A percentile compares a stretch with the other conserved stretches of the same genome.
These are phyloP conservation scores for Bassia scoparia DNA, from an alignment of 148 eudicot genomes.

Conservation along the genomic window DNA sequence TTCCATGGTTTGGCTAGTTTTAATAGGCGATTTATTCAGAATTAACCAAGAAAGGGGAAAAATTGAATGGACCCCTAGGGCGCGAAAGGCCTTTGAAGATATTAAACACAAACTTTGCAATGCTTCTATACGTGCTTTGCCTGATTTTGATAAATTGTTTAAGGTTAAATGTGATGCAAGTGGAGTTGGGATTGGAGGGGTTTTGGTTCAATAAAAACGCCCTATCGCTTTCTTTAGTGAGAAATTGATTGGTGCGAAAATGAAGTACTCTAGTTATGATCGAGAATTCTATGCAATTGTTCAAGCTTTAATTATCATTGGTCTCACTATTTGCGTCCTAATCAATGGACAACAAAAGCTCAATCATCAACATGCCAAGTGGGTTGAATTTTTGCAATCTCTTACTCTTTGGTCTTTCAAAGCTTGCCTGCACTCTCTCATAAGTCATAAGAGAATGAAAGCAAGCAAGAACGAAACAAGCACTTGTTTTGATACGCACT, in stretches of 20 bases:
- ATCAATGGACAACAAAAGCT: not conserved
- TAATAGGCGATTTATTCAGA: too few species aligned
- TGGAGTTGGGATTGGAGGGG: not conserved
- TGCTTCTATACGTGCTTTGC: not conserved
- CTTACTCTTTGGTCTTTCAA: too few species aligned
- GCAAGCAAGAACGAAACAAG: not conserved
- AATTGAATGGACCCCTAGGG: too few species aligned
- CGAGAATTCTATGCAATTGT: not conserved
- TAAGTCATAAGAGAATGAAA: too few species aligned
- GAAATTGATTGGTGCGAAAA: not conserved
- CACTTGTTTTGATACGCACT: not conserved
- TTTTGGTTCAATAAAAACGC: not conserved
- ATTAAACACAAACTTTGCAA: too few species aligned
- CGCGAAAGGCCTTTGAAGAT: too few species aligned
- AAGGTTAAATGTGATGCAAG: not conserved
- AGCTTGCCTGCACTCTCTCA: too few species aligned
- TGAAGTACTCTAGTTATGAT: not conserved
- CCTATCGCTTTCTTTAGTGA: not conserved
- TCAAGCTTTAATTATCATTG: not conserved
- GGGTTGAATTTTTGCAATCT: not conserved
- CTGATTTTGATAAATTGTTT: not conserved
- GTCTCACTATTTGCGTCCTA: not conserved
- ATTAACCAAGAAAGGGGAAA: too few species aligned
- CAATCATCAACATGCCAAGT: not conserved
- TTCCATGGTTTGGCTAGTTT: too few species aligned